Base-by-base conservation (phyloP, 1,284 basidiomycete genomes). In the Ceratobasidium sp. region DNA sequence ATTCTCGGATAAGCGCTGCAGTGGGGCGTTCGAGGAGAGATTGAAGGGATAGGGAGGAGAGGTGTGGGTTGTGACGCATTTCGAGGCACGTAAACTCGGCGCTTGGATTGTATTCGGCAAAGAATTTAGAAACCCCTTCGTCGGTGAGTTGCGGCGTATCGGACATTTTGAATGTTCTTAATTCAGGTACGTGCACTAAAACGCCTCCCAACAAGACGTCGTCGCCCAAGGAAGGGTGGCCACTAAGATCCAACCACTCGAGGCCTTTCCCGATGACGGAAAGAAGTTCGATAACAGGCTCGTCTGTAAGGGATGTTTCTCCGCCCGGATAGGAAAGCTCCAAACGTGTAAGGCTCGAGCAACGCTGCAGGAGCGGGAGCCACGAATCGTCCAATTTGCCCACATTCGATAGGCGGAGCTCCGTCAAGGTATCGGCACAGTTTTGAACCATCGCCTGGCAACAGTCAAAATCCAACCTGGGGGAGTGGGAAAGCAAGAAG, bases 401-500 rank as follows among this genome's bases (percentile, higher is more conserved):
- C 38, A 98, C 81, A 75, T 97, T 92, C 64, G 87, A 86, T 38
- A 99, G 81, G 1, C 91, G 85, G 0, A 99, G 84, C 69, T 89
- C 87, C 7, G 79, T 83, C 20, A 99, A 79, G 20, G 80, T 79
- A 1, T 84, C 82, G 0, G 82, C 80, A 73, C 91, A 94, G 64
- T 83, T 78, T 29, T 82, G 74, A 17, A 89, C 86, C 43, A 98
- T 84, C 2, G 84, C 77, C 29, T 85, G 76, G 69, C 92, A 80
- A 75, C 90, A 93, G 8, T 85, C 84, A 1, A 88, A 75, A 76
- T 96, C 89, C 77, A 99, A 96, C 6, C 95, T 87, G 2, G 95
- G 94, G 71, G 91, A 93, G 76, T 94, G 92, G 0, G 85, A 91
- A 72, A 98, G 88, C 54, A 90, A 82, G 78, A 98, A 92, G 13